phyloP scores from a whole-genome alignment of 1,284 basidiomycete species.

The Trichosporon sp. region DNA sequence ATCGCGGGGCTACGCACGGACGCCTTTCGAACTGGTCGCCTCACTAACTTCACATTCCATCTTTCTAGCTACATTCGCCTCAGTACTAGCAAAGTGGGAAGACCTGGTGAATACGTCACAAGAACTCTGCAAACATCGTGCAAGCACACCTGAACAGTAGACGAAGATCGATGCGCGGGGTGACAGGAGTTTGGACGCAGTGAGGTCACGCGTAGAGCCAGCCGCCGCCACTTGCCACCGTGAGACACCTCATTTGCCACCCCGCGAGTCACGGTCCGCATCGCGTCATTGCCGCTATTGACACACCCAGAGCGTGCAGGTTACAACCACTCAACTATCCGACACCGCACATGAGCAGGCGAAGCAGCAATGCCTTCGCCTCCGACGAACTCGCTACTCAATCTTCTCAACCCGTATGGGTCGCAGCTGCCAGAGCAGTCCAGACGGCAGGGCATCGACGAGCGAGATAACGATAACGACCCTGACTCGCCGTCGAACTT shows the following conservation, averaged over 20 bases:
- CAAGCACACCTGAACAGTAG: too few species aligned
- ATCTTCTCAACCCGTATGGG: constrained; percentile 71
- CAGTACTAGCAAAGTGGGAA: too few species aligned
- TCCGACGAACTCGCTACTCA: constrained; percentile 55
- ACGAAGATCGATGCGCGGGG: too few species aligned
- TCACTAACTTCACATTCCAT: too few species aligned
- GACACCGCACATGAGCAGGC: not conserved
- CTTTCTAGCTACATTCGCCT: too few species aligned
- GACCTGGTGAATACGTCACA: too few species aligned
- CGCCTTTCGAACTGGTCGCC: too few species aligned
- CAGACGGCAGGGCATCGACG: too few species aligned
- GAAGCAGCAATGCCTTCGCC: constrained; percentile 15
- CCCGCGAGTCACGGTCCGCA: not conserved
- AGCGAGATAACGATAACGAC: not conserved
- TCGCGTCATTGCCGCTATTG: constrained; percentile 1
- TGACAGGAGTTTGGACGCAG: too few species aligned
- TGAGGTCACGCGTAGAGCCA: not conserved
- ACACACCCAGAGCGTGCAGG: not conserved
- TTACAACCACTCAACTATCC: not conserved
- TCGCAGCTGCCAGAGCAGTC: constrained; percentile 58
- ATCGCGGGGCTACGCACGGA: too few species aligned
- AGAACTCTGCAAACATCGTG: too few species aligned
- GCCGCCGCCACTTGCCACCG: not conserved
- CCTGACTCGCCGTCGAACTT: constrained; percentile 40
- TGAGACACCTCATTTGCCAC: constrained; percentile 1